phyloP scores from a whole-genome alignment of 257 asterid genomes.

The Galeopsis tetrahit region DNA sequence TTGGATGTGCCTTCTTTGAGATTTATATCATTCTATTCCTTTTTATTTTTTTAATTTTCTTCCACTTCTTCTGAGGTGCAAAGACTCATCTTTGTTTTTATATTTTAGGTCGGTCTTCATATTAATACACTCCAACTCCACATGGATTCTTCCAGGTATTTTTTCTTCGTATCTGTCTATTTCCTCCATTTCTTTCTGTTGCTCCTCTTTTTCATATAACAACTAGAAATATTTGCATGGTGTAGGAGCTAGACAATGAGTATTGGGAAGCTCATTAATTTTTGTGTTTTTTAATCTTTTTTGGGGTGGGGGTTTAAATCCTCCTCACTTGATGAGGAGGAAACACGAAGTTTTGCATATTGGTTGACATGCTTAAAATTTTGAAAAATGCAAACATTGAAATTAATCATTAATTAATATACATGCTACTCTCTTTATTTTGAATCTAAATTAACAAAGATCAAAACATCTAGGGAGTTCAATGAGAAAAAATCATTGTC shows the following conservation, averaged over 20 bases:
- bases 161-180: constrained; percentile 17
- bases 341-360: not conserved
- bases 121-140: constrained; percentile 63
- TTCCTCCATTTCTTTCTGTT: not conserved
- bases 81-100: constrained; percentile 33
- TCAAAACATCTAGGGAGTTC: constrained; percentile 30
- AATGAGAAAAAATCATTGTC: constrained; percentile 26
- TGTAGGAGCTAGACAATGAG: not conserved
- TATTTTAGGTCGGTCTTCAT: constrained; percentile 82
- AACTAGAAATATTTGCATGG: not conserved
- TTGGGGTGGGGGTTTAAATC: not conserved
- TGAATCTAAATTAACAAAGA: constrained; percentile 22
- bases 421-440: constrained; percentile 12
- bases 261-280: not conserved
- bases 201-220: constrained; percentile 24
- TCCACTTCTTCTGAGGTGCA: constrained; percentile 9
- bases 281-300: not conserved
- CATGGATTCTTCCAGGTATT: constrained; percentile 61
- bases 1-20: constrained; percentile 21
- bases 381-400: not conserved
- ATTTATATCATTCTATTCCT: constrained; percentile 16
- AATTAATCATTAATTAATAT: not conserved
- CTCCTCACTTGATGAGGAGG: not conserved
- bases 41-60: constrained; percentile 3
- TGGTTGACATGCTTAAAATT: not conserved